Evolutionary conservation across 2,329 filamentous ascomycete species (phyloP), one percentile per base, ranked within the genome.

Genomic region (Neonectria magnoliae): DNA sequence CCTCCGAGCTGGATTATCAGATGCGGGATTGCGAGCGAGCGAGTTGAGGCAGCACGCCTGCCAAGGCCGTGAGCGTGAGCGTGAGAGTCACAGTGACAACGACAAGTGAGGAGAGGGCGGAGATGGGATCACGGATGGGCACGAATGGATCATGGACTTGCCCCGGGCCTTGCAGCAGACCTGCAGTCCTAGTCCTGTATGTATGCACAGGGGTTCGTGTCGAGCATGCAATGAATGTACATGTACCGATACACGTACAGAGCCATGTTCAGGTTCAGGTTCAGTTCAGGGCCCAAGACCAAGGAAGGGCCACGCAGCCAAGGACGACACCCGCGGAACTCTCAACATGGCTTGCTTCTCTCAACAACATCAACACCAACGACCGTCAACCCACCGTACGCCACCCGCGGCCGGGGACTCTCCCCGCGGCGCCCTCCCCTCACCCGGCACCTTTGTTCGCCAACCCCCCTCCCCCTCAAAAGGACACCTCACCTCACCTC

Each of bases 191-290:
- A 25, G 25, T 25, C 20, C 11, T 36, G 44, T 16, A 63, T 25
- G 13, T n/a, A 63, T 63, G 55, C 48, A 50, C 54, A 58, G 56
- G 60, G 60, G 60, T 63, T 63, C 60, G 48, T 58, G 55, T 63
- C 36, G 41, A 47, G 31, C 25, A 22, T 45, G 25, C 25, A 25
- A 25, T 25, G 25, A 25, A 25, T 25, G 53, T 45, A 47, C 54
- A 57, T 48, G 60, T 63, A 63, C 55, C 60, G n/a, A 48, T 58
- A 63, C 60, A 20, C 27, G 25, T n/a, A 52, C 29, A 53, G n/a
- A 18, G 31, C 10, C 31, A 33, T 5, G 31, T 33, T 11, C 31
- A 33, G 9, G 29, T 31, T 31, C 29, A 31, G 25, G 25, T 25
- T 25, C 25, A 25, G 25, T 25, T 25, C 25, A 25, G 25, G 14